Percentiles rank a stretch among this genome's conserved stretches.
phyloP scores from a whole-genome alignment of 179 eudicot species.

The Silene noctiflora region DNA sequence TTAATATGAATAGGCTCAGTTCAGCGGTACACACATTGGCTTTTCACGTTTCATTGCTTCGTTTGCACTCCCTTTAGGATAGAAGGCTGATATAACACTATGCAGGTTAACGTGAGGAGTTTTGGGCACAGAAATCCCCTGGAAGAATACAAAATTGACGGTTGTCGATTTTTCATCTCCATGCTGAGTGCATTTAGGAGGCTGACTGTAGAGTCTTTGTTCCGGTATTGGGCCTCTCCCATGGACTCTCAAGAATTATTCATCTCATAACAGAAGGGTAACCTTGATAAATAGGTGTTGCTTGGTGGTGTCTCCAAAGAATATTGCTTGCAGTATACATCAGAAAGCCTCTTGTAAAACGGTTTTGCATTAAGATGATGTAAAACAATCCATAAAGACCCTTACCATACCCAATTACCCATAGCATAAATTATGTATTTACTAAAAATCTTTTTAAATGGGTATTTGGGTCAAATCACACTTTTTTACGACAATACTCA shows the following conservation, averaged over 20 bases:
- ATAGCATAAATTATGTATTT: too few relatives aligned
- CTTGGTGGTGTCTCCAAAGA: too few relatives aligned
- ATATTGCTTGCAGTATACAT: neutral
- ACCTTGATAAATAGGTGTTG: neutral
- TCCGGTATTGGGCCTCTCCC: constrained; percentile 87
- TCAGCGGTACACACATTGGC: constrained; percentile 55
- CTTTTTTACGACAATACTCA: too few relatives aligned
- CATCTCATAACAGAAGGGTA: constrained; percentile 11
- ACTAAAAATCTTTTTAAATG: too few relatives aligned
- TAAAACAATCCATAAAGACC: too few relatives aligned
- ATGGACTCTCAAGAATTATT: constrained; percentile 69
- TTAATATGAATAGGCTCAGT: constrained; percentile 93
- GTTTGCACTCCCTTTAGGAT: neutral
- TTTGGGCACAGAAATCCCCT: constrained; percentile 97
- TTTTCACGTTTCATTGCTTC: neutral
- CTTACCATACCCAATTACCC: too few relatives aligned
- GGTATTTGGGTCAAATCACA: too few relatives aligned
- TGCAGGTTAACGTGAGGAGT: constrained; percentile 95
- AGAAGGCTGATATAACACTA: constrained; percentile 21
- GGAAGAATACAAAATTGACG: constrained; percentile 97
- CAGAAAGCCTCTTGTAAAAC: neutral
- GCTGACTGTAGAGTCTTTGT: constrained; percentile 78
- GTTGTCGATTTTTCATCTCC: constrained; percentile 94
- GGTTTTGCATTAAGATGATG: neutral
- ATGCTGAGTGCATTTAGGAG: constrained; percentile 95